phyloP scores from a whole-genome alignment of 2,329 filamentous ascomycete species.

The Colletotrichum camelliae region DNA sequence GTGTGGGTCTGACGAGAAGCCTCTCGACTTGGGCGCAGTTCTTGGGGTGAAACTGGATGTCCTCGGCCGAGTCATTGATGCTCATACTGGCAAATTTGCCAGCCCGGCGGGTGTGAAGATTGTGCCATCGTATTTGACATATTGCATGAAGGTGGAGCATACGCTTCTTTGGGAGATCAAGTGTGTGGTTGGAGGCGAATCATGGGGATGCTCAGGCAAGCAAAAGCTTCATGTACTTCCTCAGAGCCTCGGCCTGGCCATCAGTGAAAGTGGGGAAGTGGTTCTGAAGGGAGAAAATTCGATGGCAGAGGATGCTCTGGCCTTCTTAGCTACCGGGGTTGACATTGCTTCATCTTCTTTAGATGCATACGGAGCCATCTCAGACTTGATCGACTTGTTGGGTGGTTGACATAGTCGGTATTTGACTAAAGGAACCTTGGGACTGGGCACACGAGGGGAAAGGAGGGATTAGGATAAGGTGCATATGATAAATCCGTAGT shows the following conservation, averaged over 20 bases:
- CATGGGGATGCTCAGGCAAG: background rate
- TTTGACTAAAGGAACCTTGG: background rate
- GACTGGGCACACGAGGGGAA: background rate
- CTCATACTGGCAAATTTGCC: background rate
- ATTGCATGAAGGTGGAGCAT: background rate
- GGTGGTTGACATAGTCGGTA: background rate
- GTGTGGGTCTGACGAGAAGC: background rate
- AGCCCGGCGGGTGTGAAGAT: background rate
- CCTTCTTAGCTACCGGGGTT: background rate
- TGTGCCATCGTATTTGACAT: background rate
- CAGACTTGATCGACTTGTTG: background rate
- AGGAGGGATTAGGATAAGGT: background rate
- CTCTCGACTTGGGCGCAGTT: background rate
- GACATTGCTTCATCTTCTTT: background rate
- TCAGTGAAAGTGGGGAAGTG: background rate
- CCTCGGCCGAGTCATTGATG: background rate
- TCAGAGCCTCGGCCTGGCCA: background rate
- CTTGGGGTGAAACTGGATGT: background rate
- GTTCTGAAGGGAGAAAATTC: background rate
- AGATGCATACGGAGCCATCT: background rate
- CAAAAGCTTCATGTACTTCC: background rate
- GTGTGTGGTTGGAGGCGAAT: background rate
- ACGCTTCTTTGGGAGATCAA: background rate
- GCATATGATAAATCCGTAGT: background rate
- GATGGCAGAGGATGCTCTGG: background rate